Evolutionary conservation across 176 grass and related monocot species (phyloP), one percentile per base, ranked within the genome.

Genomic region (Hyparrhenia diplandra): DNA sequence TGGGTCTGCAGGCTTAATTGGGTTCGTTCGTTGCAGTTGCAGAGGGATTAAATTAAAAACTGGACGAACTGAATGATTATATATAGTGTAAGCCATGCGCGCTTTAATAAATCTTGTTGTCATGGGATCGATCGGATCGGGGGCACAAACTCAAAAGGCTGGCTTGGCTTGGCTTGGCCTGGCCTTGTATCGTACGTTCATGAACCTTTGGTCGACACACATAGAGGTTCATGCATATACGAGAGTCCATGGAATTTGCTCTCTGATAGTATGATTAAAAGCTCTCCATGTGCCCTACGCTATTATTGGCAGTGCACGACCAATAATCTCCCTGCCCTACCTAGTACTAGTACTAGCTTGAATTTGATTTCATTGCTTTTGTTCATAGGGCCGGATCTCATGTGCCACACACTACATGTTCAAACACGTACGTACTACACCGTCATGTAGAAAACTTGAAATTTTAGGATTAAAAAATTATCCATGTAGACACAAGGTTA

Each of bases 291-390:
- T 54, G 51, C 51, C 51, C 51, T 3, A 21, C 51, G n/a, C 20
- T 21, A 16, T 46, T 46, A 46, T 34, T 30, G 35, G 11, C 59
- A 34, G 7, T 39, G 37, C 37, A 59, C 11, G 8, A 13, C 8
- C 69, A 51, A 20, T 52, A 55, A 34, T 18, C 39, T 29, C 41
- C 3, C 52, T 62, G 74, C 34, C 64, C 73, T 70, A 77, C 74
- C 64, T 77, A 77, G 82, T 78, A 77, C 52, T 77, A 62, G n/a
- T n/a, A n/a, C n/a, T n/a, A n/a, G n/a, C 64, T 10, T 46, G n/a
- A n/a, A n/a, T 13, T 39, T 36, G 34, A 52, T 52, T 21, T 21
- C 6, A 11, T 61, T 32, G 6, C 74, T 85, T 77, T 85, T 70
- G 54, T 63, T 62, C 54, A 62, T 40, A 62, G 49, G n/a, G n/a